These are phyloP conservation scores for Strobilomyces dryophilus DNA, from an alignment of 768 basidiomycete species.

Conservation along the genomic window DNA sequence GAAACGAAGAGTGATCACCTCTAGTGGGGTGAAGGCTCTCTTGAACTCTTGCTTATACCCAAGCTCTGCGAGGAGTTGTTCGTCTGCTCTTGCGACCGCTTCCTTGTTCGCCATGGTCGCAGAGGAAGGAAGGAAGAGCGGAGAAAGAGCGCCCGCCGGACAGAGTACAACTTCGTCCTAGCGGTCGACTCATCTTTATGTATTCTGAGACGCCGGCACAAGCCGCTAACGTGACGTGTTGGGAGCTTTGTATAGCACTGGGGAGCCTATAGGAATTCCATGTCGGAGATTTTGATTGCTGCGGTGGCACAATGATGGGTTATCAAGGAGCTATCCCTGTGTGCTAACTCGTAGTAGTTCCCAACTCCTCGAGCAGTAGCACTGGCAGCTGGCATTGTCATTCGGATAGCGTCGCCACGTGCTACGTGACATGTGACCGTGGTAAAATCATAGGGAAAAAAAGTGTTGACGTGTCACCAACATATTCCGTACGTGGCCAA, in stretches of 20 bases:
- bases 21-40: constrained; percentile 33
- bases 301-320: not conserved
- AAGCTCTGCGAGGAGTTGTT: constrained; percentile 32
- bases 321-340: not conserved
- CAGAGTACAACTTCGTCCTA: not conserved
- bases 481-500: constrained; percentile 27
- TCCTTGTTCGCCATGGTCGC: constrained; percentile 13
- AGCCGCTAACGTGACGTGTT: not conserved
- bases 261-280: not conserved
- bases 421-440: constrained; percentile 18
- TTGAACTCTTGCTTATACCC: constrained; percentile 38
- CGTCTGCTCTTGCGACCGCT: constrained; percentile 19
- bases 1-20: constrained; percentile 12
- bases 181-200: not conserved
- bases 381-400: no score
- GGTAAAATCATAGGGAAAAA: constrained; percentile 15
- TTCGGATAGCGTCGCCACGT: not conserved
- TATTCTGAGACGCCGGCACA: not conserved
- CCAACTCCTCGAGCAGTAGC: no score
- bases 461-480: constrained; percentile 30
- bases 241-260: no score
- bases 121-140: not conserved
- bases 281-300: not conserved
- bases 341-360: no score
- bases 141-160: not conserved